Evolutionary conservation across 1,284 basidiomycete species (phyloP).

Genomic region (Ustilago curta): DNA sequence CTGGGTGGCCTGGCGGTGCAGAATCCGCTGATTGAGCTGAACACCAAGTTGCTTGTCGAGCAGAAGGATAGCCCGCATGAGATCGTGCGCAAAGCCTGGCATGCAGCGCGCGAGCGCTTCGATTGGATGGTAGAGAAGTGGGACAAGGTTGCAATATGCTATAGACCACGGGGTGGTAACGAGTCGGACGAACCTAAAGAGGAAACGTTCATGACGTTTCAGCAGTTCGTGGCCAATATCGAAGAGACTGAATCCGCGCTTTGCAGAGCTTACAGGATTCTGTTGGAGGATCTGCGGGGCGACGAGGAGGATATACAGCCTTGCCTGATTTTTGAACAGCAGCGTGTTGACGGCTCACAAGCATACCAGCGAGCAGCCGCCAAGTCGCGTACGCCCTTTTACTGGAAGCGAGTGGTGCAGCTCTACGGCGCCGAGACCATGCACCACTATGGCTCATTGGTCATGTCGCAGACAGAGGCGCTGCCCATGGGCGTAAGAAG

Average conservation of each 20-base stretch:
- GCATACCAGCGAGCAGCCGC: conserved; percentile 4
- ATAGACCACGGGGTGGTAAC: not conserved
- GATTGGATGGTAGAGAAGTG: not conserved
- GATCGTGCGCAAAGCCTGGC: conserved; percentile 1
- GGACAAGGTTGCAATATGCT: not conserved
- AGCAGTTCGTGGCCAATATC: not conserved
- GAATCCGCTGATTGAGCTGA: conserved; percentile 12
- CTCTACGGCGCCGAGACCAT: conserved; percentile 5
- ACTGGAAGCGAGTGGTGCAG: conserved; percentile 13
- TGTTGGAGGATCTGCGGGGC: not conserved
- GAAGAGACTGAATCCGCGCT: not conserved
- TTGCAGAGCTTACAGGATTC: not conserved
- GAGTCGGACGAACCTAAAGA: not conserved
- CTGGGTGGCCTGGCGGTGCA: conserved; percentile 10
- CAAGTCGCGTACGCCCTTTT: conserved; percentile 8
- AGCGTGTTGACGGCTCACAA: conserved; percentile 1
- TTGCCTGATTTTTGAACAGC: not conserved
- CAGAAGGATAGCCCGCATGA: conserved; percentile 6
- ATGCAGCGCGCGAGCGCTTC: not conserved
- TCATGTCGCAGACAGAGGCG: conserved; percentile 5
- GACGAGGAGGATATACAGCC: not conserved
- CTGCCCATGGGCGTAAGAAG: conserved; percentile 11
- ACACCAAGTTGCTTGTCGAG: conserved; percentile 8
- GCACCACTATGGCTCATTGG: conserved; percentile 9
- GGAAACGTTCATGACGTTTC: not conserved